phyloP scores from a whole-genome alignment of 306 rosid species.

The Lupinus albus region DNA sequence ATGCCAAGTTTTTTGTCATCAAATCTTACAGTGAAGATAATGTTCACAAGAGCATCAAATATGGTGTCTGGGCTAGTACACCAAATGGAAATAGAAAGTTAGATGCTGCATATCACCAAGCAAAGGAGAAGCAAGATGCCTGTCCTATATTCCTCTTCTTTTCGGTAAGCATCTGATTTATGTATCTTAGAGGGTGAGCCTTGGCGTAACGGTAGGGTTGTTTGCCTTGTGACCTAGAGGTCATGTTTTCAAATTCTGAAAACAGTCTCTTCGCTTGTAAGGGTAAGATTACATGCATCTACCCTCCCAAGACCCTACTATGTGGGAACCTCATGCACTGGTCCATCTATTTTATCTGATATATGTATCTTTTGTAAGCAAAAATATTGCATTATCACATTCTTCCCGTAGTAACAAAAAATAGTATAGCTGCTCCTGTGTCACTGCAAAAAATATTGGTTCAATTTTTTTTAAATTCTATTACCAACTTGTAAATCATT shows the following conservation, averaged over 20 bases:
- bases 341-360: too few species aligned
- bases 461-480: not conserved
- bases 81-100: slow-evolving; percentile 87
- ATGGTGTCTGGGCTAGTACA: slow-evolving; percentile 92
- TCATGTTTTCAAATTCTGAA: too few species aligned
- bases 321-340: too few species aligned
- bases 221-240: too few species aligned
- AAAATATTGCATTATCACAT: slow-evolving; percentile 1
- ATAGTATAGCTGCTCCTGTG: not conserved
- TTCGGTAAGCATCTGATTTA: slow-evolving; percentile 58
- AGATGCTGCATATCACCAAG: slow-evolving; percentile 77
- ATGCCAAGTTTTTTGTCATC: slow-evolving; percentile 77
- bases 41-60: slow-evolving; percentile 89
- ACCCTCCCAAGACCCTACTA: too few species aligned
- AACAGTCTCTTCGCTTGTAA: too few species aligned
- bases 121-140: slow-evolving; percentile 67
- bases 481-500: too few species aligned
- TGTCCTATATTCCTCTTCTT: slow-evolving; percentile 76
- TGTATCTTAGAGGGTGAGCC: too few species aligned
- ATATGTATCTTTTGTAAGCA: slow-evolving; percentile 18
- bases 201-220: too few species aligned
- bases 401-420: not conserved
- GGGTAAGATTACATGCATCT: too few species aligned
- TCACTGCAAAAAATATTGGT: slow-evolving; percentile 17
- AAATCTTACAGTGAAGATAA: slow-evolving; percentile 91